phyloP scores from a whole-genome alignment of 1,284 basidiomycete species.

The Microbotryum silenes-acaulis region DNA sequence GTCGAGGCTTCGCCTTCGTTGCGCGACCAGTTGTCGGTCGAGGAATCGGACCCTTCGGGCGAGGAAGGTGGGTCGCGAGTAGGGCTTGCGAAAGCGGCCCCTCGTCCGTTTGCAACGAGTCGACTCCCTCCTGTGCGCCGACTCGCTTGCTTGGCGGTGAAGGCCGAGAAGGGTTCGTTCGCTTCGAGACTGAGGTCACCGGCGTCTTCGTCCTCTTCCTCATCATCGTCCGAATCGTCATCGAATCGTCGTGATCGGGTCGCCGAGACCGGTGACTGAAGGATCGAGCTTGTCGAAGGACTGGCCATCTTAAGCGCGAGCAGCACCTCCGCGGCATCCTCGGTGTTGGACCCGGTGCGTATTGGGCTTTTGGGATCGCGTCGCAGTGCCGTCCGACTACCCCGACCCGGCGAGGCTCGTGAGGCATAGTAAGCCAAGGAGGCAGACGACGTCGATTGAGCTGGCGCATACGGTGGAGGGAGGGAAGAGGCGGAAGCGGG shows the following conservation, averaged over 20 bases:
- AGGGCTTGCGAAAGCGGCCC: no score
- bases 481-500: neutral
- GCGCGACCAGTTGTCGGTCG: no score
- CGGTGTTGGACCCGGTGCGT: slow-evolving; percentile 5
- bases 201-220: slow-evolving; percentile 7
- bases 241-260: neutral
- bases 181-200: neutral
- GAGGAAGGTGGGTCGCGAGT: no score
- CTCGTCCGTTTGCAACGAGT: no score
- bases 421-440: no score
- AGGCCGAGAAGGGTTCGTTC: no score
- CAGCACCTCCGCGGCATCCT: slow-evolving; percentile 26
- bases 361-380: neutral
- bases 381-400: no score
- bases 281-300: slow-evolving; percentile 8
- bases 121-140: no score
- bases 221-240: neutral
- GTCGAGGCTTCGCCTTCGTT: no score
- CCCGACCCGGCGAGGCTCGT: no score
- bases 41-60: no score
- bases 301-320: slow-evolving; percentile 25
- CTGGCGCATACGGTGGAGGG: neutral
- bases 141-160: no score
- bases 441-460: neutral
- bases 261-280: slow-evolving; percentile 5